Evolutionary conservation across 192 early-diverging fungal genomes (phyloP), one percentile per base, ranked within the genome.

Genomic region (Radiomyces spectabilis): DNA sequence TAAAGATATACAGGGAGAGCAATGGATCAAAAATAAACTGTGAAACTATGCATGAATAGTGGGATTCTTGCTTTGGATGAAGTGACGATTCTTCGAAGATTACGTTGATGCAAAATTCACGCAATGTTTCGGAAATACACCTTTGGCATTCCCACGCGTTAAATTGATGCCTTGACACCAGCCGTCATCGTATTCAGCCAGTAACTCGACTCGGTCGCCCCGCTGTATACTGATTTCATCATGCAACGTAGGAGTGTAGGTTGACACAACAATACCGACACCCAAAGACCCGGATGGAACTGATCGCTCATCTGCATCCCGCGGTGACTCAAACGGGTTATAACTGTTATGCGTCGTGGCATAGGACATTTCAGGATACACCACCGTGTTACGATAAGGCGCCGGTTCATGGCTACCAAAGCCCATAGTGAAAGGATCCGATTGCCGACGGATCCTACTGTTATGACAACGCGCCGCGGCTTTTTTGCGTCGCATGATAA

Each of bases 151-250:
- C 9, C 66, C 71, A 27, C 68, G 64, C 8, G 76, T 62, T 33
- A 74, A 56, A 51, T 82, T 82, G 38, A 77, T 55, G 40, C 74
- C 80, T 45, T 72, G 68, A 40, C 73, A 74, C 80, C 80, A 82
- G 4, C 80, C 80, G 65, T 82, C 80, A 51, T 82, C 80, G 33
- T 77, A 82, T 49, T 77, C 75, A 26, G 66, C 65, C 15, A 82
- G 37, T 15, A 82, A 55, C 19, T 74, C 74, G 21, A 82, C 71
- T 1, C 70, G 71, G 33, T 82, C 80, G 19, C 80, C 77, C 16
- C 57, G 51, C 38, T 74, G 70, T 34, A 82, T 75, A 58, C 75
- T 73, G 37, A 82, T 68, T 53, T 82, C 80, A 48, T 82, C 80
- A 26, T 62, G 61, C 27, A 81, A 44, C 1, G 76, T 74, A 7